Conservation (phyloP, 2,329 filamentous ascomycete species). For the Mariannaea sp. region DNA sequence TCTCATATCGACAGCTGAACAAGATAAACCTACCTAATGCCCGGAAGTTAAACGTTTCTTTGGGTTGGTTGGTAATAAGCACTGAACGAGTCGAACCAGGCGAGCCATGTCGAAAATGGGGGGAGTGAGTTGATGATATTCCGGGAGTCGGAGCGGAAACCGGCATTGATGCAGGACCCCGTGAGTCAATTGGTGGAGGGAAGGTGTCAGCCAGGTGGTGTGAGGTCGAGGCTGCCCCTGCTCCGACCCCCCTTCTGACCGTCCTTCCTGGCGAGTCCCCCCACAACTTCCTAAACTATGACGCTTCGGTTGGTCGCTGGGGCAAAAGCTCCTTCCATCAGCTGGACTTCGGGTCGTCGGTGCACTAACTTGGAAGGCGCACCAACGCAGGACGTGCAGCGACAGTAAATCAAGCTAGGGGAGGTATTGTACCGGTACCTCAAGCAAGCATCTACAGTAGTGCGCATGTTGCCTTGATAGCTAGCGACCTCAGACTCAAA, state of each 20-base stretch:
- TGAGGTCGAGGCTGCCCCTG: neutral
- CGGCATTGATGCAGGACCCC: conserved; percentile 33
- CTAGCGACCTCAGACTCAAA: neutral
- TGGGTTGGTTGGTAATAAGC: too few species aligned
- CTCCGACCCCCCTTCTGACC: neutral
- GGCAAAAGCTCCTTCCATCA: conserved; percentile 4
- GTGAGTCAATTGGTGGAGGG: neutral
- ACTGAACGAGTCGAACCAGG: neutral
- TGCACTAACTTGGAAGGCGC: conserved; percentile 21
- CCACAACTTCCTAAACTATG: too few species aligned
- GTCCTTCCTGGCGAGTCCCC: too few species aligned
- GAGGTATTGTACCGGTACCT: conserved; percentile 7
- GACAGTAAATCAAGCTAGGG: neutral
- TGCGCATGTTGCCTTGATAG: too few species aligned
- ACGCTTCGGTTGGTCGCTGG: conserved; percentile 33
- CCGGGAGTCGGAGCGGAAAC: conserved; percentile 36
- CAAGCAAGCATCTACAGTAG: too few species aligned
- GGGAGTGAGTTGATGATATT: conserved; percentile 30
- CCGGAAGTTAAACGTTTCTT: too few species aligned
- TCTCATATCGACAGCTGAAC: too few species aligned
- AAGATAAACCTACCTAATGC: too few species aligned
- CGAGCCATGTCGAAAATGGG: neutral
- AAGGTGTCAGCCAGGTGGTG: conserved; percentile 10
- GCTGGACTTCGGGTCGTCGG: conserved; percentile 34
- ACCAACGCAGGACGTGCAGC: conserved; percentile 4